Evolutionary conservation across 768 basidiomycete genomes (phyloP).

Genomic region (Termitomyces sp.): DNA sequence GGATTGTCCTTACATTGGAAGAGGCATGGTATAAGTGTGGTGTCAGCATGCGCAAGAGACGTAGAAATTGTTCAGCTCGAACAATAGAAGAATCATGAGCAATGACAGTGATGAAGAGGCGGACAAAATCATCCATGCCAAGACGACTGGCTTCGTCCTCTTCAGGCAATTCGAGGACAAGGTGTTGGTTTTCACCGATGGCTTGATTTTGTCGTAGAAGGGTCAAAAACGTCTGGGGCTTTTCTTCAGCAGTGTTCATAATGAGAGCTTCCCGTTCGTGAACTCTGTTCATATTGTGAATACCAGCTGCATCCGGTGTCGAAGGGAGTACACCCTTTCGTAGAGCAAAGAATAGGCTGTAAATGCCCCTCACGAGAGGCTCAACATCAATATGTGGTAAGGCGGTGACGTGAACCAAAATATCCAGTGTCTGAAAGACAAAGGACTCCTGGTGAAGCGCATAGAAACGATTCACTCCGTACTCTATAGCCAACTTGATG

Average conservation of each 20-base stretch:
- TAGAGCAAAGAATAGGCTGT: constrained; percentile 56
- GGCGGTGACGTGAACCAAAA: constrained; percentile 51
- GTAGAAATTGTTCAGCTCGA: constrained; percentile 69
- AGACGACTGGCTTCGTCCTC: constrained; percentile 58
- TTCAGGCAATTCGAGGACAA: constrained; percentile 48
- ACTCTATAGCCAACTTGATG: constrained; percentile 68
- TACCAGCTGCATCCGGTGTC: constrained; percentile 59
- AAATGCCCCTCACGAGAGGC: constrained; percentile 56
- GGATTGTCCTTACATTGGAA: constrained; percentile 44
- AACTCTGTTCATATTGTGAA: constrained; percentile 55
- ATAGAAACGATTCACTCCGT: constrained; percentile 68
- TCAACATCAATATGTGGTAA: constrained; percentile 44
- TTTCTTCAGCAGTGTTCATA: constrained; percentile 66
- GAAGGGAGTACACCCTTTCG: constrained; percentile 34
- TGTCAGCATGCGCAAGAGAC: constrained; percentile 52
- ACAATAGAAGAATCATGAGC: constrained; percentile 66
- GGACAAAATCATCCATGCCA: constrained; percentile 61
- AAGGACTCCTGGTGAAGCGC: constrained; percentile 71
- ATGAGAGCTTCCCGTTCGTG: constrained; percentile 73
- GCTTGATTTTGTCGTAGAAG: constrained; percentile 43
- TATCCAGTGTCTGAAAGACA: constrained; percentile 69
- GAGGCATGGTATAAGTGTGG: constrained; percentile 59
- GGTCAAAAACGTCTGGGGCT: constrained; percentile 65
- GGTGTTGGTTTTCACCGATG: constrained; percentile 33
- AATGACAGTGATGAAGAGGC: constrained; percentile 75